phyloP scores from a whole-genome alignment of 2,329 filamentous ascomycete species.

The Bipolaris victoriae region DNA sequence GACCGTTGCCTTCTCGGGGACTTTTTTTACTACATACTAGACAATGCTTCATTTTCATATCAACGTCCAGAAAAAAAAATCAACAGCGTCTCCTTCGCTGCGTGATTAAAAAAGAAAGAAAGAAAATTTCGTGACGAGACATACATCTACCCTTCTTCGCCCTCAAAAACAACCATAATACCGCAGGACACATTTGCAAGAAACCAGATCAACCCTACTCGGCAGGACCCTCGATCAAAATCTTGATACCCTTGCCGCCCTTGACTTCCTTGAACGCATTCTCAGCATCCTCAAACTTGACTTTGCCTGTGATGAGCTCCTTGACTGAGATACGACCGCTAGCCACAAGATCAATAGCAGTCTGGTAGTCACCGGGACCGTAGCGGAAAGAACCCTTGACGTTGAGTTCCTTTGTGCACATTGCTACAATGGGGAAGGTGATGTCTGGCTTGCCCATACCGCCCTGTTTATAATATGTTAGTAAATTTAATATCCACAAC shows the following conservation, averaged over 20 bases:
- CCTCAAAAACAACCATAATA: not conserved
- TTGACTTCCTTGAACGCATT: conserved; percentile 86
- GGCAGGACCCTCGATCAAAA: conserved; percentile 57
- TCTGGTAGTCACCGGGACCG: conserved; percentile 82
- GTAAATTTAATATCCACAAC: too few species aligned
- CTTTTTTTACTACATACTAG: too few species aligned
- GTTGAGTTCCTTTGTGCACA: conserved; percentile 88
- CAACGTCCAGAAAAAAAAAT: too few species aligned
- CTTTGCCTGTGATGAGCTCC: conserved; percentile 77
- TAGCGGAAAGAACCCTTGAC: conserved; percentile 90
- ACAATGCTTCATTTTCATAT: too few species aligned
- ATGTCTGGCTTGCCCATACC: conserved; percentile 92
- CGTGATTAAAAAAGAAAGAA: too few species aligned
- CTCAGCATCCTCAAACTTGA: conserved; percentile 82
- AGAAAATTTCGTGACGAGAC: too few species aligned
- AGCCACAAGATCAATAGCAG: conserved; percentile 78
- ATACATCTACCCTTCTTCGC: not conserved
- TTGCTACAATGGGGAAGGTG: conserved; percentile 86
- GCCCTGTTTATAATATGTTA: conserved; percentile 27
- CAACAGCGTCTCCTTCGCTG: too few species aligned
- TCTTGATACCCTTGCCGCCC: conserved; percentile 77
- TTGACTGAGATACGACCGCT: conserved; percentile 75
- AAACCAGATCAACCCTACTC: conserved; percentile 15
- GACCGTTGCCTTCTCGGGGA: too few species aligned
- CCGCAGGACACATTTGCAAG: too few species aligned